Percentiles rank a stretch among this genome's conserved stretches.
phyloP scores from a whole-genome alignment of 306 rosid species.

The Acacia acuminata region DNA sequence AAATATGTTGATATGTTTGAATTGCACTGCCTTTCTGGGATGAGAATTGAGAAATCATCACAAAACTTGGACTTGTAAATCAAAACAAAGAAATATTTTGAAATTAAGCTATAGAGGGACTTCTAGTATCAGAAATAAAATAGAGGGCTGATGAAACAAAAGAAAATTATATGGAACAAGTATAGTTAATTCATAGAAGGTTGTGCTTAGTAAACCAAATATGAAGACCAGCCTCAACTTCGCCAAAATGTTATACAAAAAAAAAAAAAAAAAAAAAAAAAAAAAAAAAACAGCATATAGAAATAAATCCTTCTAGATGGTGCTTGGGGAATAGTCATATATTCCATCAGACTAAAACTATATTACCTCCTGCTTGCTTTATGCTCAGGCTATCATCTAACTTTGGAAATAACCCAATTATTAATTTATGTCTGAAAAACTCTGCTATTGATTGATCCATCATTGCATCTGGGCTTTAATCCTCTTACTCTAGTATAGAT shows the following conservation, averaged over 20 bases:
- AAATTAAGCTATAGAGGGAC: background rate
- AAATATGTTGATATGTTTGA: background rate
- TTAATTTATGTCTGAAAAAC: background rate
- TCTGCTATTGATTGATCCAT: background rate
- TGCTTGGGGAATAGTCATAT: background rate
- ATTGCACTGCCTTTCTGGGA: background rate
- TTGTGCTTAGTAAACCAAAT: background rate
- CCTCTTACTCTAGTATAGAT: background rate
- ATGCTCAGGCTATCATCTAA: background rate
- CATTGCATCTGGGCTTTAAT: background rate
- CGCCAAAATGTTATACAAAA: background rate
- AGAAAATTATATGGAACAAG: background rate
- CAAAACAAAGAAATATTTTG: background rate
- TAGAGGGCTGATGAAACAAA: background rate
- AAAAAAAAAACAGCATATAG: background rate
- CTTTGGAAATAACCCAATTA: background rate
- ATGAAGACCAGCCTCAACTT: background rate
- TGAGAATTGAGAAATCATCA: background rate
- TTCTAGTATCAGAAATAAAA: background rate
- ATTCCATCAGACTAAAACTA: background rate
- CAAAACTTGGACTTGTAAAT: background rate
- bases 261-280: background rate
- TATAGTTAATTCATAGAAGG: background rate
- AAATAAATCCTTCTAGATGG: background rate
- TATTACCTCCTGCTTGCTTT: background rate